Evolutionary conservation across 352 stramenopile species (phyloP).

Genomic region (Pythium inflatum): DNA sequence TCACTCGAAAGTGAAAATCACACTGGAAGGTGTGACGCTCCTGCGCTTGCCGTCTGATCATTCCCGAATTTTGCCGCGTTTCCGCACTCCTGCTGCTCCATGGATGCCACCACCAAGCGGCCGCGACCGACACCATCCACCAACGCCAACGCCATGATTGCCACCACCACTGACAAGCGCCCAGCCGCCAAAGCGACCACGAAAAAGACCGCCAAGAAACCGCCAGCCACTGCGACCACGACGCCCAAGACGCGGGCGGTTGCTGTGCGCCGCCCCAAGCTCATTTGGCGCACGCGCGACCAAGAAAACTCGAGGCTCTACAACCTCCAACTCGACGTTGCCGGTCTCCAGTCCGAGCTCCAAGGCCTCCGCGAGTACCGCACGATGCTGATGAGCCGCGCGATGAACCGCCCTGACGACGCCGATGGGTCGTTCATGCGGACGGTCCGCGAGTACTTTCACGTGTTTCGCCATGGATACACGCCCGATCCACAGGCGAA

Average conservation of each 20-base stretch:
- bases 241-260: neutral
- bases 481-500: slow-evolving; percentile 9
- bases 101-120: neutral
- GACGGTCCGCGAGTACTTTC: slow-evolving; percentile 58
- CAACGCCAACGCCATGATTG: neutral
- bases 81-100: neutral
- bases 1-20: too few relatives aligned
- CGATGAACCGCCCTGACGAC: slow-evolving; percentile 48
- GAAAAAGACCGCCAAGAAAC: slow-evolving; percentile 1
- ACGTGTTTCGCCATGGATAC: slow-evolving; percentile 61
- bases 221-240: neutral
- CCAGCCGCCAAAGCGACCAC: neutral
- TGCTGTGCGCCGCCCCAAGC: slow-evolving; percentile 33
- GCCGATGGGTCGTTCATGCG: slow-evolving; percentile 53
- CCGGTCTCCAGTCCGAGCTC: slow-evolving; percentile 50
- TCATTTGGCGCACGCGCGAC: slow-evolving; percentile 62
- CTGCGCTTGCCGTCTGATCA: too few relatives aligned
- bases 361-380: slow-evolving; percentile 40
- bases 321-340: slow-evolving; percentile 61
- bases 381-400: slow-evolving; percentile 35
- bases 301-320: slow-evolving; percentile 59
- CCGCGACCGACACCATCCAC: neutral
- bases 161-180: neutral
- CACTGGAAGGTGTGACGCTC: too few relatives aligned
- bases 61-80: neutral